Percentiles rank a stretch among this genome's conserved stretches.
Evolutionary conservation across 2,329 filamentous ascomycete species (phyloP).

Genomic region (Raffaelea deltoideospora): DNA sequence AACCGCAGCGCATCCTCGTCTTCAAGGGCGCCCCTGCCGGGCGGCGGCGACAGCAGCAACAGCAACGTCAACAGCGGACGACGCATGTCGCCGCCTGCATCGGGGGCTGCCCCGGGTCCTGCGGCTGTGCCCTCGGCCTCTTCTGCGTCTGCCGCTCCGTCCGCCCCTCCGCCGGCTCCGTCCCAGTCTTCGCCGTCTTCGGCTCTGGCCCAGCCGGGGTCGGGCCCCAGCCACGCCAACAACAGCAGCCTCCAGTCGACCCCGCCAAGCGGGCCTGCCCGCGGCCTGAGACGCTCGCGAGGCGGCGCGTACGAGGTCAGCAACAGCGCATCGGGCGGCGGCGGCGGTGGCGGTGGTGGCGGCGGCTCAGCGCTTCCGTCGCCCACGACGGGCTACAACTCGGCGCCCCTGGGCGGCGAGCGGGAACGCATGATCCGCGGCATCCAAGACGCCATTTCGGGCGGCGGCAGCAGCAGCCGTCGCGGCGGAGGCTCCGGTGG

Average conservation of each 20-base stretch:
- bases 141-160: too few species aligned
- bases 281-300: too few species aligned
- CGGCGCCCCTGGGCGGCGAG: background rate
- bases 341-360: background rate
- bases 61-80: background rate
- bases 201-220: too few species aligned
- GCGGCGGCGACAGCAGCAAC: background rate
- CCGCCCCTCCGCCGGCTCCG: too few species aligned
- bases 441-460: conserved; percentile 30
- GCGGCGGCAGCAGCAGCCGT: conserved; percentile 17
- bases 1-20: background rate
- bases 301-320: too few species aligned
- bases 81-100: conserved; percentile 2
- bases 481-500: conserved; percentile 20
- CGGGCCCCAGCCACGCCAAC: background rate
- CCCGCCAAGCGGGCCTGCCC: too few species aligned
- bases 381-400: too few species aligned
- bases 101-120: conserved; percentile 9
- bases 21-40: background rate
- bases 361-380: too few species aligned
- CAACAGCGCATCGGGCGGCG: too few species aligned
- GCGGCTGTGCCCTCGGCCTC: too few species aligned
- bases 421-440: conserved; percentile 37
- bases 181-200: too few species aligned
- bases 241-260: too few species aligned